Conservation (phyloP, 768 basidiomycete genomes). For the Russula sp. region DNA sequence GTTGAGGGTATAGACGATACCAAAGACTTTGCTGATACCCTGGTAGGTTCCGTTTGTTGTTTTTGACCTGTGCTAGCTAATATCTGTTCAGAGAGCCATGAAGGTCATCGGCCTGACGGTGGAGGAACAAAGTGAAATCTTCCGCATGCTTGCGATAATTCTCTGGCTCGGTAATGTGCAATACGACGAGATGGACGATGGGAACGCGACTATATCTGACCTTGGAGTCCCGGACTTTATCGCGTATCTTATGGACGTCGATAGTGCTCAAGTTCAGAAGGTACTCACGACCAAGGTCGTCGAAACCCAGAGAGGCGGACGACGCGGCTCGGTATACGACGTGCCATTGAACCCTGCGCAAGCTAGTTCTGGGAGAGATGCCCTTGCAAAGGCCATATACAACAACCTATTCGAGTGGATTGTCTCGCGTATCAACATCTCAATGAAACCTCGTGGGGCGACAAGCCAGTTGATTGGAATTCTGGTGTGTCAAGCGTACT, state of each 20-base stretch:
- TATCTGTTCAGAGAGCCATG: conserved; percentile 76
- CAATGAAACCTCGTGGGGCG: conserved; percentile 83
- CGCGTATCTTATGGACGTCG: conserved; percentile 89
- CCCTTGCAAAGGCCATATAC: conserved; percentile 93
- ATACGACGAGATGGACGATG: conserved; percentile 84
- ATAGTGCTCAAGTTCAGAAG: conserved; percentile 76
- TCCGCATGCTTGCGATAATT: conserved; percentile 86
- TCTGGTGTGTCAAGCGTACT: conserved; percentile 49
- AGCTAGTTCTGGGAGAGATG: conserved; percentile 84
- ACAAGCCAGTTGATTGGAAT: conserved; percentile 88
- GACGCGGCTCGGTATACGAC: conserved; percentile 94
- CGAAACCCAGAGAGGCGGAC: conserved; percentile 91
- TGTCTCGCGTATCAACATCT: conserved; percentile 90
- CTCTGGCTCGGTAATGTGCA: conserved; percentile 97
- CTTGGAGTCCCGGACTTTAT: conserved; percentile 92
- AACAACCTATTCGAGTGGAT: conserved; percentile 99
- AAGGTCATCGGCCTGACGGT: conserved; percentile 80
- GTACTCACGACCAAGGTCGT: conserved; percentile 80
- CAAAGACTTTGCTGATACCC: conserved; percentile 82
- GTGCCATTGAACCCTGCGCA: conserved; percentile 94
- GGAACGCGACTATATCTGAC: conserved; percentile 79
- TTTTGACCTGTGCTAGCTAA: conserved; percentile 3
- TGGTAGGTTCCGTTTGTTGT: conserved; percentile 50
- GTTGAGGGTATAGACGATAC: conserved; percentile 89
- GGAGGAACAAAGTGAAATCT: conserved; percentile 88